phyloP scores from a whole-genome alignment of 768 basidiomycete species.

The Russula ochroleuca region DNA sequence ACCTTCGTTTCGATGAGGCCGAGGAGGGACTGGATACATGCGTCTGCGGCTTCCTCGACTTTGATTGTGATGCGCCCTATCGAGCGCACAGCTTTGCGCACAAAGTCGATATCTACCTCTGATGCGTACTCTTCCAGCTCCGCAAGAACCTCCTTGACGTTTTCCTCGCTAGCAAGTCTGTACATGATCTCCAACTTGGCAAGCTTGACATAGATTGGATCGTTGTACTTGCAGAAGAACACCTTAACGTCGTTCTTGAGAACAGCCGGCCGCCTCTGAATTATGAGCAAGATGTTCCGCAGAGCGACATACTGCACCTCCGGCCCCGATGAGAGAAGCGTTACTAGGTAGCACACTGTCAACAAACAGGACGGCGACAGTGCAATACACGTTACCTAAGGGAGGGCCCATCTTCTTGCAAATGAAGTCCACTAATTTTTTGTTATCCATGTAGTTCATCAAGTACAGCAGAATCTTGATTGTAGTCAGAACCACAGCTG shows the following conservation, averaged over 20 bases:
- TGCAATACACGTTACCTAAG: conserved; percentile 52
- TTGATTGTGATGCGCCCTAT: conserved; percentile 99
- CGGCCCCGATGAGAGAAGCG: conserved; percentile 91
- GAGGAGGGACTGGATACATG: conserved; percentile 83
- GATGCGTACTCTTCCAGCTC: conserved; percentile 97
- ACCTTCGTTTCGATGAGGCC: conserved; percentile 89
- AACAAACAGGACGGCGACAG: conserved; percentile 9
- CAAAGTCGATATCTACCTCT: conserved; percentile 97
- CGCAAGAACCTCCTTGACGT: conserved; percentile 85
- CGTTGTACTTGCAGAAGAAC: conserved; percentile 99
- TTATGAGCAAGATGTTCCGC: conserved; percentile 94
- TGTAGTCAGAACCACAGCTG: conserved; percentile 97
- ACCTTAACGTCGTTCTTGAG: conserved; percentile 97
- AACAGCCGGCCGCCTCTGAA: conserved; percentile 88
- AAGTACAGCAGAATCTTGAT: conserved; percentile 93
- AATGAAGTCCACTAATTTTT: conserved; percentile 77
- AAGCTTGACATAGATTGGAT: conserved; percentile 97
- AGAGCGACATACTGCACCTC: conserved; percentile 98
- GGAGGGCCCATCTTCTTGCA: conserved; percentile 99
- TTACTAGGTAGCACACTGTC: conserved; percentile 50
- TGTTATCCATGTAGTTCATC: conserved; percentile 99
- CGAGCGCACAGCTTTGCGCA: conserved; percentile 94
- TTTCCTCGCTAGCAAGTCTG: conserved; percentile 90
- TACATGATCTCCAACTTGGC: conserved; percentile 99
- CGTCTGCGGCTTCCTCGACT: conserved; percentile 82